phyloP scores from a whole-genome alignment of 495 filamentous ascomycete species.

The Penicillium samsonianum region DNA sequence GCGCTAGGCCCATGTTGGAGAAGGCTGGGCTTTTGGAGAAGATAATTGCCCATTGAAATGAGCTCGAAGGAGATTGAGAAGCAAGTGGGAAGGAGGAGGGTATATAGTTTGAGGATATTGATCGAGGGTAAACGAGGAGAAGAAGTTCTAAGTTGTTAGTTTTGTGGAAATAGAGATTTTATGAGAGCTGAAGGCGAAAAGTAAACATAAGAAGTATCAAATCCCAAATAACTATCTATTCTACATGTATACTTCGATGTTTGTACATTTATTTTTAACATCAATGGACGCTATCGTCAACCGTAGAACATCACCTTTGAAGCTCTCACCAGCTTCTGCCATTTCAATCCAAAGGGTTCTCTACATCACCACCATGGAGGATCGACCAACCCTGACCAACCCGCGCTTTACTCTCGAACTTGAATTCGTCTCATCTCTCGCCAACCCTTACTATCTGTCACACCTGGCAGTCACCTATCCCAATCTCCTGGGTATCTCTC shows the following conservation, averaged over 20 bases:
- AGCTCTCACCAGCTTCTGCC: slow-evolving; percentile 4
- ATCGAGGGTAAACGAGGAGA: neutral
- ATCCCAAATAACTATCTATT: too few relatives aligned
- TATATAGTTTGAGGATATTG: neutral
- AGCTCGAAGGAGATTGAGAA: neutral
- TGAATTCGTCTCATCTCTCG: slow-evolving; percentile 84
- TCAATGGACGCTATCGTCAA: neutral
- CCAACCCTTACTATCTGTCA: slow-evolving; percentile 81
- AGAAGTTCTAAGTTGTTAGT: too few relatives aligned
- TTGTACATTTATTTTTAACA: neutral
- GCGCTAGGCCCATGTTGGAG: neutral
- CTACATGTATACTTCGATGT: neutral
- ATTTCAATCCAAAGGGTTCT: neutral
- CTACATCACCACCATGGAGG: slow-evolving; percentile 26
- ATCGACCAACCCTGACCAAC: slow-evolving; percentile 41
- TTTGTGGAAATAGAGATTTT: neutral
- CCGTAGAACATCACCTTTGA: slow-evolving; percentile 1
- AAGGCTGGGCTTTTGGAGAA: neutral
- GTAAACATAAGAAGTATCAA: too few relatives aligned
- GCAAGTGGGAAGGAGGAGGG: neutral
- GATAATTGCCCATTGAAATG: too few relatives aligned
- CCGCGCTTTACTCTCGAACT: slow-evolving; percentile 46
- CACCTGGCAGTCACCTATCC: slow-evolving; percentile 68
- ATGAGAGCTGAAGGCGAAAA: neutral
- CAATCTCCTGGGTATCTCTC: slow-evolving; percentile 48